Conservation (phyloP, 768 basidiomycete species). For the Hygrophorus pudorinus region DNA sequence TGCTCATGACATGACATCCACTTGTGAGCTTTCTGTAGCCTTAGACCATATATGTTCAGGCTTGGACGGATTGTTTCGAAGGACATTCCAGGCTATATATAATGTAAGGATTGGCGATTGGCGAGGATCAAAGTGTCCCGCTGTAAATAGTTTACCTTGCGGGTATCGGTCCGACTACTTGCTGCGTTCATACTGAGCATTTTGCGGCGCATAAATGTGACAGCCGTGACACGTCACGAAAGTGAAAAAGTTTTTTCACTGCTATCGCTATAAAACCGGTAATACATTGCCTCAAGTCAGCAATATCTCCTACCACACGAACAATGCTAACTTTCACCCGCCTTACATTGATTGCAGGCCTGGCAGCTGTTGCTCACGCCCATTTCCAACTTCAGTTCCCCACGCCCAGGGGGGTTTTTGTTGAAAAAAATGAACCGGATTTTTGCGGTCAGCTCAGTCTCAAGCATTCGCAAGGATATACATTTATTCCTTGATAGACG, state of each 20-base stretch:
- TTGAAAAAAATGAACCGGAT: conserved; percentile 40
- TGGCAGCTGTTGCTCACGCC: conserved; percentile 40
- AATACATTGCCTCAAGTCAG: conserved; percentile 1
- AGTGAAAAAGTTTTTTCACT: conserved; percentile 19
- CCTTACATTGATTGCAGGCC: conserved; percentile 24
- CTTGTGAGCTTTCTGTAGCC: no score
- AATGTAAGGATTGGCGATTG: conserved; percentile 60
- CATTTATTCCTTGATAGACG: conserved; percentile 34
- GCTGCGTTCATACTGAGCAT: no score
- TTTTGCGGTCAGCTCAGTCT: conserved; percentile 52
- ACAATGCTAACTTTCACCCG: conserved; percentile 24
- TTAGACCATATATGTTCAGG: background rate
- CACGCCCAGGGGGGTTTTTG: conserved; percentile 58
- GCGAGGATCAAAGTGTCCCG: no score
- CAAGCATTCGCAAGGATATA: conserved; percentile 1
- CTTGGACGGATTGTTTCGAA: conserved; percentile 19
- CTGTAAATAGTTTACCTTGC: no score
- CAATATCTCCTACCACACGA: background rate
- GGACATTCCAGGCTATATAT: conserved; percentile 79
- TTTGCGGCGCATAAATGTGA: no score
- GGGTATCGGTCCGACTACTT: no score
- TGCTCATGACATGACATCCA: no score
- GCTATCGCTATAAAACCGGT: background rate
- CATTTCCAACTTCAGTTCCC: conserved; percentile 83
- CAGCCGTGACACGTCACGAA: no score